Base-by-base conservation (phyloP, 345 rosid genomes). In the Boechera retrofracta region DNA sequence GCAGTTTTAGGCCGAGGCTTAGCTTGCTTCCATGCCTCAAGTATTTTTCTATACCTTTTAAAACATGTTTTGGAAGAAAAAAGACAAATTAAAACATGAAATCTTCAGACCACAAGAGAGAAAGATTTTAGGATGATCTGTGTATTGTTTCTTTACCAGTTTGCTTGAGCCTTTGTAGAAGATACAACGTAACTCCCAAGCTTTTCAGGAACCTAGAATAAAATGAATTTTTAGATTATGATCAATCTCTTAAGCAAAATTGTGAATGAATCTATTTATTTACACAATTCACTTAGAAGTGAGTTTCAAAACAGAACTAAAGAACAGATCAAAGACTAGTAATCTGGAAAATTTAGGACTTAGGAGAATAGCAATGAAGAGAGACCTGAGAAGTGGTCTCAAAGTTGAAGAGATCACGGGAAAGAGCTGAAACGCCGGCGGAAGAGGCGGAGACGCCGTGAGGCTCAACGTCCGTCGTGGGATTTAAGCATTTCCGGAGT, bases 111-210 rank as follows among this genome's bases (percentile, higher is more conserved):
- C 9, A 53, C 4, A 60, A 73, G 52, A 67, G 51, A 63, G 7
- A 32, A 26, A 31, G 31, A 36, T 47, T 0, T 47, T 48, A 32
- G 2, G 6, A 66, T 54, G 52, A 58, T 48, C 15, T 35, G 52
- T 67, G 51, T 75, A 9, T 48, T 49, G 31, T 35, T 48, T 8
- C 36, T 12, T 83, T 87, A 91, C 98, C 99, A 95, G 60, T 84
- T 91, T 55, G 97, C 96, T 75, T 95, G 99, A 81, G 98, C 93
- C 70, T 86, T 88, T 89, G 61, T 86, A 13, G 96, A 92, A 31
- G 99, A 91, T 2, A 82, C 86, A 69, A 92, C 98, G 65, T 83
- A 87, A 57, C 80, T 77, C 48, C 81, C 82, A 42, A 95, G 95
- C 38, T 76, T 86, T 69, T 87, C 90, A 49, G 98, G 98, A 53